phyloP scores from a whole-genome alignment of 768 basidiomycete genomes.

The Amanita muscaria region DNA sequence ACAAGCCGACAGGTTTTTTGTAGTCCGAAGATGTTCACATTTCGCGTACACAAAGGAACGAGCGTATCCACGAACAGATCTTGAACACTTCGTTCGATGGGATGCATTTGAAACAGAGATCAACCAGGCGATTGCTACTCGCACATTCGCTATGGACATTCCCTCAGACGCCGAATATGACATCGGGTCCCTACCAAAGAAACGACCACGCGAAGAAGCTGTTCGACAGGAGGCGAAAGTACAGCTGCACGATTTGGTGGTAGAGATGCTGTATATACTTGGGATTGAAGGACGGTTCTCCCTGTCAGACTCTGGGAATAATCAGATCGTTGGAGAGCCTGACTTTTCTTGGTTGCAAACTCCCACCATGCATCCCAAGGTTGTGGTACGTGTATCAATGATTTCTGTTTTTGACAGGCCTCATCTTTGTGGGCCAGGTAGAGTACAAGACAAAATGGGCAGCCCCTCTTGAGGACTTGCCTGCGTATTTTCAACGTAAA shows the following conservation, averaged over 20 bases:
- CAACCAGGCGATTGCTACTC: too few relatives aligned
- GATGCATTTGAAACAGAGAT: too few relatives aligned
- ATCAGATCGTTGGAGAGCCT: conserved; percentile 8
- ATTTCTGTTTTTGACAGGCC: conserved; percentile 1
- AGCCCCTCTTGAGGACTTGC: conserved; percentile 8
- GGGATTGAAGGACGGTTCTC: conserved; percentile 8
- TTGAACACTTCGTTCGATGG: not conserved
- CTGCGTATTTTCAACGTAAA: conserved; percentile 4
- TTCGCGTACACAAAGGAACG: not conserved
- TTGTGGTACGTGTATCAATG: conserved; percentile 7
- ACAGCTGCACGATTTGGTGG: conserved; percentile 9
- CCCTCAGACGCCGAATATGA: too few relatives aligned
- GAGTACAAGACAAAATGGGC: conserved; percentile 12
- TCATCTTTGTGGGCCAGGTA: conserved; percentile 5
- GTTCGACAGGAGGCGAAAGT: conserved; percentile 3
- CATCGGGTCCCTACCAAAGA: too few relatives aligned
- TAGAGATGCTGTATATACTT: conserved; percentile 8
- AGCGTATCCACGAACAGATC: conserved; percentile 1
- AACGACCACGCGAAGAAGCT: conserved; percentile 6
- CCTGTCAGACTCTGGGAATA: conserved; percentile 1
- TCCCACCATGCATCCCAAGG: conserved; percentile 7
- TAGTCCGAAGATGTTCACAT: not conserved
- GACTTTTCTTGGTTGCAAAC: conserved; percentile 9
- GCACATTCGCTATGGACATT: too few relatives aligned
- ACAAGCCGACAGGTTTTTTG: too few relatives aligned